Base-by-base conservation (phyloP, 352 stramenopile genomes). In the Phytophthora aleatoria region DNA sequence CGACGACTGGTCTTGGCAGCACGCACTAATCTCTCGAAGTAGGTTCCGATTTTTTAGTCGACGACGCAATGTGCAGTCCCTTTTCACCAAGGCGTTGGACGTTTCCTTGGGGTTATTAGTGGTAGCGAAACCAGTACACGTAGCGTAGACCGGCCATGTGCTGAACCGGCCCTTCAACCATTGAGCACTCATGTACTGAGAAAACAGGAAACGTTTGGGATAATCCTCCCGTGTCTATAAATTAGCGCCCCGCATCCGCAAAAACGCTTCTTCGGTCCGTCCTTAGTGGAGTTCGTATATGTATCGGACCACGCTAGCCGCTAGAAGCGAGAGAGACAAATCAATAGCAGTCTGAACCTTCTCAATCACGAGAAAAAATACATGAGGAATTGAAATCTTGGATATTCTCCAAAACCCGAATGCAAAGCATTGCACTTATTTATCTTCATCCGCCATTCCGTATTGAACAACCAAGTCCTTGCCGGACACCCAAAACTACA, bases 281-380 rank as follows among this genome's bases (percentile, higher is more conserved):
- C 12, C 16, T 28, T 60, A 57, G 33, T 71, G 61, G 1, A 79
- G 48, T 8, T 64, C 48, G 26, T 53, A 53, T 0, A 53, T 2
- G 2, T 48, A 13, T 7, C 20, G 5, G 1, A 53, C 5, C 3
- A 49, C 10, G 0, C 11, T 28, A 16, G 41, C 53, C 5, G 10
- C 20, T 31, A 61, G 5, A 20, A 1, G 8, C 12, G 26, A 49
- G 52, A 20, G 12, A 26, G 52, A 13, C 2, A 28, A 1, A 1
- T 30, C 5, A 10, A 60, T 35, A 6, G 28, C 41, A 20, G 31
- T 27, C 3, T 60, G 16, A 27, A 51, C 41, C 5, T 45, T 60
- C 15, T 60, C 24, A n/a, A 60, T 45, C 2, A 60, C 28, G 13
- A 52, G 52, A 12, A 60, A 52, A 45, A 51, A 12, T 60, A 76